Evolutionary conservation across 345 rosid genomes (phyloP).

Genomic region (Salix exigua): DNA sequence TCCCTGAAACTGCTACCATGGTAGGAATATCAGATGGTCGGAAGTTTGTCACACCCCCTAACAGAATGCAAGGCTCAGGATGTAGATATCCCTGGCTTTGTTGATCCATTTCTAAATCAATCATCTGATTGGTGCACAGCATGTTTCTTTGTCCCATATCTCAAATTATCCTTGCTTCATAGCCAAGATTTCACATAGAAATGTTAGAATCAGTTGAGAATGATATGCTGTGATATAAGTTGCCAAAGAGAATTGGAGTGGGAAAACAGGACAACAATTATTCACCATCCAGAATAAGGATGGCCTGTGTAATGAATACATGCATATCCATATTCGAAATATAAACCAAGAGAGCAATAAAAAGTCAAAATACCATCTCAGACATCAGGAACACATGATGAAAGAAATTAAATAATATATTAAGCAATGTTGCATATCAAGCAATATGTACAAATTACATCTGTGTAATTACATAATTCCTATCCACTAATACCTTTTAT

Average conservation of each 20-base stretch:
- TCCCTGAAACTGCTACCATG: slow-evolving; percentile 34
- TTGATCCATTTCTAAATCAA: slow-evolving; percentile 55
- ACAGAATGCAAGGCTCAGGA: slow-evolving; percentile 49
- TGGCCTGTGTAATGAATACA: not conserved
- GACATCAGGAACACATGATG: not conserved
- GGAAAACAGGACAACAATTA: not conserved
- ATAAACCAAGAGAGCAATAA: not conserved
- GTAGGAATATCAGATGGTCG: slow-evolving; percentile 48
- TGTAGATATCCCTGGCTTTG: slow-evolving; percentile 33
- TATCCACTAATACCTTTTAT: not conserved
- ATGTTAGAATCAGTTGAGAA: slow-evolving; percentile 1
- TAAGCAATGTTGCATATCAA: not conserved
- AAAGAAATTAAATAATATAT: not conserved
- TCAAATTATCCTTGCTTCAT: slow-evolving; percentile 29
- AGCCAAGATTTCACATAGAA: slow-evolving; percentile 4
- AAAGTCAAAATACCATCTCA: not conserved
- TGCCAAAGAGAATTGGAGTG: not conserved
- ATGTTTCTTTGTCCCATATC: slow-evolving; percentile 55
- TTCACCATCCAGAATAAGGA: not conserved
- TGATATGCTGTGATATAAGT: not conserved
- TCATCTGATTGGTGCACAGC: slow-evolving; percentile 38
- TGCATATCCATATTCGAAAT: not conserved
- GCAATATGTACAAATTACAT: not conserved
- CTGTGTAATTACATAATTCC: not conserved
- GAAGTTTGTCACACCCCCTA: slow-evolving; percentile 45